Percentiles rank a stretch among this genome's conserved stretches.
Evolutionary conservation across 179 eudicot species (phyloP).

Genomic region (Patellifolia procumbens): DNA sequence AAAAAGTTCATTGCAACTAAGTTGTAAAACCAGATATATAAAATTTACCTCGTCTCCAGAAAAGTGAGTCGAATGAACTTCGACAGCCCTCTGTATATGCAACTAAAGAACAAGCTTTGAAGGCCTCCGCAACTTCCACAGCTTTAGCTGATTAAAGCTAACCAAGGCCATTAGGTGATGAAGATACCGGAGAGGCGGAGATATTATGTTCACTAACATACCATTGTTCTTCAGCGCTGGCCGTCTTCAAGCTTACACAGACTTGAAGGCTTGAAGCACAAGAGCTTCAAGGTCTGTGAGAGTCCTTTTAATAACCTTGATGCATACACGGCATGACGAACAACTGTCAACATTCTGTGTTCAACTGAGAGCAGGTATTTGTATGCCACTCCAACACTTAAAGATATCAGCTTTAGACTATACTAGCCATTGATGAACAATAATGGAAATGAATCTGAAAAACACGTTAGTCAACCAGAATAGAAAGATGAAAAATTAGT

Average conservation of each 20-base stretch:
- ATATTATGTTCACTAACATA: too few species aligned
- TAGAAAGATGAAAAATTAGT: not conserved
- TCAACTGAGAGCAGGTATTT: not conserved
- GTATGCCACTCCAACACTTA: not conserved
- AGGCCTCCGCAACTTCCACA: not conserved
- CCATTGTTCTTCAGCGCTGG: not conserved
- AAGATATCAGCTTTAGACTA: not conserved
- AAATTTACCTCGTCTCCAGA: constrained; percentile 23
- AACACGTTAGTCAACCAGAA: not conserved
- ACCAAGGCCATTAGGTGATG: not conserved
- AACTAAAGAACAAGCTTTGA: not conserved
- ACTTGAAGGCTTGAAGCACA: not conserved
- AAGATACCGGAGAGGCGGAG: not conserved
- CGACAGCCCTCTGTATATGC: not conserved
- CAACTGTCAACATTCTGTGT: constrained; percentile 7
- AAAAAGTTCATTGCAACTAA: not conserved
- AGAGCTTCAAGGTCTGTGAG: constrained; percentile 4
- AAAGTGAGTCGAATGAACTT: not conserved
- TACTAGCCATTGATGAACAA: not conserved
- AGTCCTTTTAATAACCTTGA: not conserved
- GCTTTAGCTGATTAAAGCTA: not conserved
- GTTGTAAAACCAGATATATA: not conserved
- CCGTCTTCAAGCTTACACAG: not conserved
- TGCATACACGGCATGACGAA: not conserved
- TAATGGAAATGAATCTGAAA: not conserved